A percentile compares a stretch with the other conserved stretches of the same genome.
Conservation (phyloP, 2,329 filamentous ascomycete species). For the Botrytis porri region DNA sequence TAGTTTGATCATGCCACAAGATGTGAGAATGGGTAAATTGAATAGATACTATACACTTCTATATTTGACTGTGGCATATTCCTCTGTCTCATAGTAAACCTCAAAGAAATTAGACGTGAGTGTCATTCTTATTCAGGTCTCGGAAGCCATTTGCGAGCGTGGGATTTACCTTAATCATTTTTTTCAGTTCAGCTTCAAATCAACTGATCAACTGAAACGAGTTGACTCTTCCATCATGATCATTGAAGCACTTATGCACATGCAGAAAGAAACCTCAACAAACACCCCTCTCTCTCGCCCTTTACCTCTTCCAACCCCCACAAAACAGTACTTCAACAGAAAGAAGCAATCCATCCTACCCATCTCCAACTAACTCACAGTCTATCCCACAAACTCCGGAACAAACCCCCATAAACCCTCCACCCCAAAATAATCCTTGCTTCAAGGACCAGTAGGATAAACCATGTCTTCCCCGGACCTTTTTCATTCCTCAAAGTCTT, state of each 20-base stretch:
- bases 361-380: background rate
- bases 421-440: background rate
- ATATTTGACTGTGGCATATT: too few relatives aligned
- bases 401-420: too few relatives aligned
- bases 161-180: background rate
- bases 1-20: too few relatives aligned
- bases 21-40: too few relatives aligned
- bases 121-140: too few relatives aligned
- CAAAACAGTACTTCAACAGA: background rate
- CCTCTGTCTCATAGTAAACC: background rate
- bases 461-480: background rate
- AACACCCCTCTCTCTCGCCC: background rate
- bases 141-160: too few relatives aligned
- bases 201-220: background rate
- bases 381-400: background rate
- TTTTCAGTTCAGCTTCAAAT: background rate
- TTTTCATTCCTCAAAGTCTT: background rate
- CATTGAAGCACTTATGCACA: background rate
- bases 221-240: background rate
- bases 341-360: background rate
- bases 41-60: background rate
- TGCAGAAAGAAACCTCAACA: background rate
- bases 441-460: background rate
- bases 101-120: background rate
- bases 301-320: fast-evolving